phyloP scores from a whole-genome alignment of 2,329 filamentous ascomycete genomes.

The Ilyonectria mors-panacis region DNA sequence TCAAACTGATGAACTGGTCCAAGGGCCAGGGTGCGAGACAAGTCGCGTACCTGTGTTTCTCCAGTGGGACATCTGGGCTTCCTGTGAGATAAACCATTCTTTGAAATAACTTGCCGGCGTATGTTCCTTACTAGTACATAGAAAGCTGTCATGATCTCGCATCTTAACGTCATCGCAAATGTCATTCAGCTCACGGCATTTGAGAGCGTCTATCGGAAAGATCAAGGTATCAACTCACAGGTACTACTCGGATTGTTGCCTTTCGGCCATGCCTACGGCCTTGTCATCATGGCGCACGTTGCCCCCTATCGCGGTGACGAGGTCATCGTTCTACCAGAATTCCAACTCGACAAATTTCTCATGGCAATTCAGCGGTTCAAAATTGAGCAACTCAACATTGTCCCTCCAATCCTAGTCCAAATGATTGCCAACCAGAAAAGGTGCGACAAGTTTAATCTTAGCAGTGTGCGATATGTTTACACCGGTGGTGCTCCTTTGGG shows the following conservation, averaged over 20 bases:
- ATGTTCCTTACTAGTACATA: not conserved
- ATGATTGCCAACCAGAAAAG: slow-evolving; percentile 22
- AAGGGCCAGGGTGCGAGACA: not conserved
- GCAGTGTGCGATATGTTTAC: slow-evolving; percentile 33
- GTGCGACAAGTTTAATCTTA: slow-evolving; percentile 35
- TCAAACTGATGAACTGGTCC: not conserved
- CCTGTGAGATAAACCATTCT: not conserved
- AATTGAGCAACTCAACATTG: slow-evolving; percentile 37
- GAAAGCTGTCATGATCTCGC: slow-evolving; percentile 12
- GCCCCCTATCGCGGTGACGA: slow-evolving; percentile 79
- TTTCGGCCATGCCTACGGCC: slow-evolving; percentile 83
- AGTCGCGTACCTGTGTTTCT: slow-evolving; percentile 9
- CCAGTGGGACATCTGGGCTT: slow-evolving; percentile 5
- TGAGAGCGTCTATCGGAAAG: not conserved
- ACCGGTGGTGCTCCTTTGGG: slow-evolving; percentile 10
- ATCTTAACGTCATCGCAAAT: slow-evolving; percentile 9
- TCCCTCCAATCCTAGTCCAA: slow-evolving; percentile 38
- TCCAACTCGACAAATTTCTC: slow-evolving; percentile 76
- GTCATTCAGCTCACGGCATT: not conserved
- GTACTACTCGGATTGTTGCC: slow-evolving; percentile 75
- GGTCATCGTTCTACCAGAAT: slow-evolving; percentile 79
- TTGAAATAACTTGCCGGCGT: not conserved
- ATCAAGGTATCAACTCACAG: not conserved
- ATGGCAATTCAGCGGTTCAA: slow-evolving; percentile 62
- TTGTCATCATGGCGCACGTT: slow-evolving; percentile 78